Percentiles rank a stretch among this genome's conserved stretches.
Evolutionary conservation across 2,329 filamentous ascomycete species (phyloP).

Genomic region (Ceratocystis papillata): DNA sequence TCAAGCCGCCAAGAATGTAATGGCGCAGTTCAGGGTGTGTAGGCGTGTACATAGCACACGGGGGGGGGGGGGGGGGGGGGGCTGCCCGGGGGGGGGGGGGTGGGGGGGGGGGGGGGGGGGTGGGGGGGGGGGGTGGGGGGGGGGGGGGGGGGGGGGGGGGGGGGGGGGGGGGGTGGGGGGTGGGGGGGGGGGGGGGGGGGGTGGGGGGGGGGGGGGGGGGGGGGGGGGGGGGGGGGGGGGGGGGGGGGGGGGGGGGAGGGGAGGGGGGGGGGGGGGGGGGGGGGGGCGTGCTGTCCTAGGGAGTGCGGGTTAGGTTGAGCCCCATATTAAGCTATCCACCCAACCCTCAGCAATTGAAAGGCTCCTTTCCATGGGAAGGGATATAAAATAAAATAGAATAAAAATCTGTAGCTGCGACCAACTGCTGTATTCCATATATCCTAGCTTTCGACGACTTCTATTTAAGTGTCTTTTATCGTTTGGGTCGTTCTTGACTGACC

Average conservation of each 20-base stretch:
- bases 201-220: background rate
- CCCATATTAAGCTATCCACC: background rate
- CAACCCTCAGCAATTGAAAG: background rate
- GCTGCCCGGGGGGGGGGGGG: too few relatives aligned
- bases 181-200: too few relatives aligned
- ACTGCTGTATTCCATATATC: background rate
- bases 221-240: background rate
- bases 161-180: too few relatives aligned
- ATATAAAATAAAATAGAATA: background rate
- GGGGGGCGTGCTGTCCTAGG: background rate
- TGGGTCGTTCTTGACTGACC: background rate
- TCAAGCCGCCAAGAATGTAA: background rate
- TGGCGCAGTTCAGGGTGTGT: background rate
- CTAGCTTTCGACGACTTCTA: background rate
- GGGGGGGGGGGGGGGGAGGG: background rate
- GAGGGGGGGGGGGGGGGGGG: background rate
- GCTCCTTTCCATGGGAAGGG: background rate
- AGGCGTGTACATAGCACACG: background rate
- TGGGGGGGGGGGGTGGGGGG: too few relatives aligned
- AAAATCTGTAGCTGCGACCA: background rate
- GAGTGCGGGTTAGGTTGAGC: background rate
- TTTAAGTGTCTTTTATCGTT: conserved; percentile 6
- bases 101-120: too few relatives aligned
- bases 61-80: background rate
- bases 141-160: too few relatives aligned